Percentiles rank a stretch among this genome's conserved stretches.
Evolutionary conservation across 176 grass and related monocot species (phyloP).

Genomic region (Bromus sterilis): DNA sequence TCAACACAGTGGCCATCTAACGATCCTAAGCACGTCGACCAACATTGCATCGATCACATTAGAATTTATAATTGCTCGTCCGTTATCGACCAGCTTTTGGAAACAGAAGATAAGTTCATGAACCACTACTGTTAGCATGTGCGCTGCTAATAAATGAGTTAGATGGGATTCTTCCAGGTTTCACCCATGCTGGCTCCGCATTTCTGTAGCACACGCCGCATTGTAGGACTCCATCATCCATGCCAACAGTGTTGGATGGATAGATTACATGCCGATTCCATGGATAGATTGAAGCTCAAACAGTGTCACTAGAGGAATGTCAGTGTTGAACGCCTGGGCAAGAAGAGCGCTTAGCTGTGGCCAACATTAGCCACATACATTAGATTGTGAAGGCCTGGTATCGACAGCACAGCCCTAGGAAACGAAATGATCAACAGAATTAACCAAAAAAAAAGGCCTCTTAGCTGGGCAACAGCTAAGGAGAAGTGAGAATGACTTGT

Average conservation of each 20-base stretch:
- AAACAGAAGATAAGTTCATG: too few species aligned
- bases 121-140: too few species aligned
- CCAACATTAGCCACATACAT: not conserved
- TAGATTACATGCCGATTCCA: not conserved
- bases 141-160: conserved; percentile 25
- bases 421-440: not conserved
- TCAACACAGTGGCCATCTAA: too few species aligned
- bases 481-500: not conserved
- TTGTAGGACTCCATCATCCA: not conserved
- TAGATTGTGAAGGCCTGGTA: not conserved
- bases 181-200: not conserved
- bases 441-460: not conserved
- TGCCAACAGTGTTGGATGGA: not conserved
- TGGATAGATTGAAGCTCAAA: not conserved
- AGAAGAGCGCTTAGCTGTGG: not conserved
- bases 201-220: not conserved
- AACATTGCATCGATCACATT: too few species aligned
- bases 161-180: not conserved
- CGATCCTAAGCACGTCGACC: too few species aligned
- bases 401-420: not conserved
- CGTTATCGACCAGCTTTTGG: too few species aligned
- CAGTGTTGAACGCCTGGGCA: not conserved
- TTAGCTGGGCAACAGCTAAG: not conserved
- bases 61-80: too few species aligned
- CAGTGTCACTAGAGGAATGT: not conserved